Conservation (phyloP, 1,284 basidiomycete genomes). For the Moniliella sp. region DNA sequence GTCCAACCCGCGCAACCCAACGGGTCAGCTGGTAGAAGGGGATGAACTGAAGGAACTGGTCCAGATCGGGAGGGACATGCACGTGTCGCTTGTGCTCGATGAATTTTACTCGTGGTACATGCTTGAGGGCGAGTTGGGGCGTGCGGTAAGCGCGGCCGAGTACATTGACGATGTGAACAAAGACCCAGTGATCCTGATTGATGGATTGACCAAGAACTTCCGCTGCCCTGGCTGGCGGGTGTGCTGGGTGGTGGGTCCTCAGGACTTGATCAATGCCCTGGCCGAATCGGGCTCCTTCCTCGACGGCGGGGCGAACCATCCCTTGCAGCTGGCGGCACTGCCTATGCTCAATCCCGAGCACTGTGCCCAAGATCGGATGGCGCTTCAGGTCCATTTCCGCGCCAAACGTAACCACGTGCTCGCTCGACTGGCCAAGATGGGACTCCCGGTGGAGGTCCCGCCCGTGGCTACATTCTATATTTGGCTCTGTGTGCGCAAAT, state of each 20-base stretch:
- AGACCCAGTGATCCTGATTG: constrained; percentile 61
- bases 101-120: constrained; percentile 79
- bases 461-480: constrained; percentile 49
- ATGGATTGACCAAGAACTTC: constrained; percentile 70
- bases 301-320: constrained; percentile 5
- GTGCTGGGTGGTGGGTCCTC: constrained; percentile 64
- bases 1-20: constrained; percentile 76
- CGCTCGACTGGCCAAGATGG: constrained; percentile 52
- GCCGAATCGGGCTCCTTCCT: constrained; percentile 16
- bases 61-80: constrained; percentile 45
- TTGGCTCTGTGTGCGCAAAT: constrained; percentile 66
- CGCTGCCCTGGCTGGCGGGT: constrained; percentile 40
- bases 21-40: constrained; percentile 58
- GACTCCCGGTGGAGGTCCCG: too few relatives aligned
- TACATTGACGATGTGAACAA: constrained; percentile 64
- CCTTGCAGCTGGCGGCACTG: constrained; percentile 7
- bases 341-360: constrained; percentile 36
- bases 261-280: constrained; percentile 18
- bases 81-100: constrained; percentile 44
- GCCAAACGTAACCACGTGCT: constrained; percentile 72
- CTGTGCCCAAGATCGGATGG: constrained; percentile 49
- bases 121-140: constrained; percentile 53
- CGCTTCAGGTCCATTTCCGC: constrained; percentile 50
- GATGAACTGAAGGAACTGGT: constrained; percentile 62
- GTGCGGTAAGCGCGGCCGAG: constrained; percentile 57